Conservation (phyloP, 345 rosid genomes). For the Brassica incana region DNA sequence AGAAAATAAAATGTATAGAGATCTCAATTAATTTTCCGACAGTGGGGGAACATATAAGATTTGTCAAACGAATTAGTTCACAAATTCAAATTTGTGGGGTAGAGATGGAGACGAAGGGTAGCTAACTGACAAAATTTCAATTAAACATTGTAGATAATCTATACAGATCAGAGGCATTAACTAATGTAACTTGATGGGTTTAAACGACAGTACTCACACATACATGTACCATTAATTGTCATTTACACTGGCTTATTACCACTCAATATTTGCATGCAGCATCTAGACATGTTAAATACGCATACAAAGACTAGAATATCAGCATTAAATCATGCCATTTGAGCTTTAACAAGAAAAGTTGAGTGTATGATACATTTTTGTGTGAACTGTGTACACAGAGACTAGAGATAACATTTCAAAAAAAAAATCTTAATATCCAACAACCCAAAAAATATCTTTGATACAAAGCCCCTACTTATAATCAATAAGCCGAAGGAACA, state of each 20-base stretch:
- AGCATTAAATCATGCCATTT: background rate
- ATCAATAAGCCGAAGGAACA: constrained; percentile 2
- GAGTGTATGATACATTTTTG: background rate
- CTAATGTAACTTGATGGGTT: background rate
- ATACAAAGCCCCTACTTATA: background rate
- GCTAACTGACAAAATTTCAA: constrained; percentile 16
- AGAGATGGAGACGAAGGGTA: constrained; percentile 13
- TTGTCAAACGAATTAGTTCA: constrained; percentile 29
- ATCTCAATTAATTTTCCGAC: constrained; percentile 26
- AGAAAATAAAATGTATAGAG: background rate
- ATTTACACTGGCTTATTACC: background rate
- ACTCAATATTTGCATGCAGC: background rate
- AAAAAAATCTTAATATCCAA: background rate
- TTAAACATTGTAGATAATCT: background rate
- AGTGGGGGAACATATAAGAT: constrained; percentile 2
- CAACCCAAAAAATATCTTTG: background rate
- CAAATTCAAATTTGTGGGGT: constrained; percentile 17
- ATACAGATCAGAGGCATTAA: constrained; percentile 1
- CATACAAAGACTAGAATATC: background rate
- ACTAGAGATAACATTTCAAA: background rate
- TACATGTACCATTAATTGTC: background rate
- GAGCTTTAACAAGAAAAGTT: background rate
- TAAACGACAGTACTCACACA: background rate
- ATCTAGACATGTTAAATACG: background rate
- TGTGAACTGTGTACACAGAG: background rate